Conservation (phyloP, 1,284 basidiomycete species). For the Ustilago hordei region DNA sequence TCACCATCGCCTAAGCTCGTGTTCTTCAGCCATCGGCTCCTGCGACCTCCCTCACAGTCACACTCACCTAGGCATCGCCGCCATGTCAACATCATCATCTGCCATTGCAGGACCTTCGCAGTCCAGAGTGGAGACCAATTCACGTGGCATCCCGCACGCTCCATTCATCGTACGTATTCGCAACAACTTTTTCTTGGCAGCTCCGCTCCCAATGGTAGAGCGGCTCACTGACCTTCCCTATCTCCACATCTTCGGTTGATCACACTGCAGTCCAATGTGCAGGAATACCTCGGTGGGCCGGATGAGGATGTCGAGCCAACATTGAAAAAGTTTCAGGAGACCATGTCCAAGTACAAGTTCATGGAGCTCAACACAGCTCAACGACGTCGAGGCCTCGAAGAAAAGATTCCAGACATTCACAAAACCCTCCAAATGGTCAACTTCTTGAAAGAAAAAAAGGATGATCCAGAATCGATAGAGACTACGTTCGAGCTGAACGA, state of each 20-base stretch:
- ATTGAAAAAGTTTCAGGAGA: constrained; percentile 88
- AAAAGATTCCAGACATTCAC: constrained; percentile 96
- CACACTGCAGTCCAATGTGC: constrained; percentile 78
- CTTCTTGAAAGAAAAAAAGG: constrained; percentile 75
- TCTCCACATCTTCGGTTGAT: background rate
- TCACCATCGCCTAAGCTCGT: background rate
- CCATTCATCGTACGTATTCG: constrained; percentile 85
- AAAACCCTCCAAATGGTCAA: constrained; percentile 92
- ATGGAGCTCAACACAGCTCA: constrained; percentile 92
- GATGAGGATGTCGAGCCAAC: constrained; percentile 83
- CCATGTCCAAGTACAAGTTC: constrained; percentile 97
- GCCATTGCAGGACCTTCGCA: constrained; percentile 40
- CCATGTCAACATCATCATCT: constrained; percentile 29
- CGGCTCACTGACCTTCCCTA: background rate
- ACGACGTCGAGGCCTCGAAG: constrained; percentile 82
- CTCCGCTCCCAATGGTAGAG: too few species aligned
- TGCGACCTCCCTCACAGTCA: background rate
- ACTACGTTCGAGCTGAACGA: constrained; percentile 97
- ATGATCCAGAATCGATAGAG: constrained; percentile 75
- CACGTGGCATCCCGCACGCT: constrained; percentile 91
- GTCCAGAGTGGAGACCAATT: constrained; percentile 73
- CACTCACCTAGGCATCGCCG: background rate
- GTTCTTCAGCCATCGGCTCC: background rate
- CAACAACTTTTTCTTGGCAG: background rate
- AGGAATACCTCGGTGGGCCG: constrained; percentile 84